Conservation (phyloP, 1,139 yeast genomes). For the Nakaseomyces uthaithaninus region DNA sequence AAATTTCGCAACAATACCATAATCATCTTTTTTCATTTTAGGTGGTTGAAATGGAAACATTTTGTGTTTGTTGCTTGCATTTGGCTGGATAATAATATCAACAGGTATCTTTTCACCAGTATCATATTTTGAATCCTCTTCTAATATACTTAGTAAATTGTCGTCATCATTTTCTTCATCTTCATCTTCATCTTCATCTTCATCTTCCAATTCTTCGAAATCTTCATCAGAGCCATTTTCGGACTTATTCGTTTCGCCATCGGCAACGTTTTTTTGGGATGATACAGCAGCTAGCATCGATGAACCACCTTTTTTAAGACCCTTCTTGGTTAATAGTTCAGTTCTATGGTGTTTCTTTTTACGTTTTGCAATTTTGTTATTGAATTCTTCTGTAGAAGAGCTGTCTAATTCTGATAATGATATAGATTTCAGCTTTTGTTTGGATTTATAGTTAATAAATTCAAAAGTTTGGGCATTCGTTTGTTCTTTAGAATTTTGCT, state of each 20-base stretch:
- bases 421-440: neutral
- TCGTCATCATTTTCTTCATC: constrained; percentile 34
- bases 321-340: neutral
- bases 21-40: constrained; percentile 66
- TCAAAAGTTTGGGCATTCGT: constrained; percentile 32
- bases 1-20: constrained; percentile 71
- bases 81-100: constrained; percentile 58
- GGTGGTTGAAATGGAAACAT: constrained; percentile 68
- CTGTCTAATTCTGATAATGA: neutral
- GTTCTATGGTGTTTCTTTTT: constrained; percentile 9
- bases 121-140: constrained; percentile 15
- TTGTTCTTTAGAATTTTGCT: constrained; percentile 34
- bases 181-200: constrained; percentile 32
- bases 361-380: constrained; percentile 38
- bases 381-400: constrained; percentile 43
- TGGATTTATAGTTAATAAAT: constrained; percentile 17
- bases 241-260: constrained; percentile 6
- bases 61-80: constrained; percentile 53
- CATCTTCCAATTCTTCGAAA: constrained; percentile 23
- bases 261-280: neutral
- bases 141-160: constrained; percentile 15
- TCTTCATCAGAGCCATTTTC: constrained; percentile 11
- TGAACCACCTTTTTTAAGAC: neutral
- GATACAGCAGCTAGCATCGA: neutral
- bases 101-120: constrained; percentile 29